Evolutionary conservation across 345 rosid genomes (phyloP).

Genomic region (Gossypium rotundifolium): DNA sequence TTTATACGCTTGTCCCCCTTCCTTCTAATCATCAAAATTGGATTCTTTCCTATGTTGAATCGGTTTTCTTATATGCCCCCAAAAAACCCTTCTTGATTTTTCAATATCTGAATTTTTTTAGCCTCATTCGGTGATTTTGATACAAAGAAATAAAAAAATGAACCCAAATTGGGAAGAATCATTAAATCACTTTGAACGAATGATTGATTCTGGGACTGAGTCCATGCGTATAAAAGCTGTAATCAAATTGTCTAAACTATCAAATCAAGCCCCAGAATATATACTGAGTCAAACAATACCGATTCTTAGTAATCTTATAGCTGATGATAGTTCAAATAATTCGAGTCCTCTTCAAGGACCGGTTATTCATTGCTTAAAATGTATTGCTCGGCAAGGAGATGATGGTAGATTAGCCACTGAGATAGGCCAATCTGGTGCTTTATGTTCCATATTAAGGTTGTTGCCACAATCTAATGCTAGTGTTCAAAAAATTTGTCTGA

Average conservation of each 20-base stretch:
- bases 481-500: constrained; percentile 25
- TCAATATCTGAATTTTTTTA: background rate
- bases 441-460: constrained; percentile 29
- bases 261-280: constrained; percentile 25
- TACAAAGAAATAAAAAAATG: background rate
- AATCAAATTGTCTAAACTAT: constrained; percentile 29
- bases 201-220: constrained; percentile 31
- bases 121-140: constrained; percentile 18
- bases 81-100: background rate
- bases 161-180: constrained; percentile 39
- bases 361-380: constrained; percentile 38
- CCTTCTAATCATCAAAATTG: background rate
- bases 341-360: constrained; percentile 28
- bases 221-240: constrained; percentile 31
- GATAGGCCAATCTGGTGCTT: constrained; percentile 43
- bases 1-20: no score
- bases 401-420: constrained; percentile 27
- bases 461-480: constrained; percentile 24
- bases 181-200: constrained; percentile 25
- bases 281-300: constrained; percentile 29
- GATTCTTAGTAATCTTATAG: constrained; percentile 32
- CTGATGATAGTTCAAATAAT: constrained; percentile 12
- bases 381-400: constrained; percentile 34
- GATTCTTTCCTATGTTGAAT: background rate
- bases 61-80: background rate